Base-by-base conservation (phyloP, 306 rosid genomes). In the Cyclanthera cordifolia region DNA sequence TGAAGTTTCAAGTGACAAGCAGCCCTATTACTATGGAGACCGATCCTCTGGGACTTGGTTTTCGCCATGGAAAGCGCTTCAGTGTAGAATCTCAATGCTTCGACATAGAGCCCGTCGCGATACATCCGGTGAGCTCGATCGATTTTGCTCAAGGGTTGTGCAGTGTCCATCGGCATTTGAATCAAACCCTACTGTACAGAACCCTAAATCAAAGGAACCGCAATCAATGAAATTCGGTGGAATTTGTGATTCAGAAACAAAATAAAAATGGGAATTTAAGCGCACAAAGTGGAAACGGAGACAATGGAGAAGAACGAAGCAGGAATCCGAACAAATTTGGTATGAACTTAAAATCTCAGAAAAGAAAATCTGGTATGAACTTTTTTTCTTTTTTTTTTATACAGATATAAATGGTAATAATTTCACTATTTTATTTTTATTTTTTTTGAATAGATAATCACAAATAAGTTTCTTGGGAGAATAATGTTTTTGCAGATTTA, bases 1-100 rank as follows among this genome's bases (percentile, higher is more conserved):
- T 89, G 95, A 70, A 92, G 98, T 72, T 92, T 92, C 73, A 92
- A 82, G 43, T 73, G 90, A 57, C 98, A 92, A 73, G 98, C 96
- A 63, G 98, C 98, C 14, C 97, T 79, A 25, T 88, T 91, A 73
- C 97, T 91, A 43, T 85, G 97, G 25, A 91, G 73, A 39, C 95
- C 87, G 69, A 88, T 89, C 85, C 74, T 87, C 73, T 92, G 96
- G 8, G 93, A 81, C 19, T 80, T 84, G 59, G 89, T 87, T 69
- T 75, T 89, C 21, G 95, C 93, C 82, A 87, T 32, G 74, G 72
- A 53, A 27, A 92, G 88, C 1, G 96, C 95, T 10, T 89, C 96
- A 2, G 98, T 87, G 82, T 87, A 92, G 56, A 87, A 89, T 80
- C 81, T 91, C 37, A 92, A 72, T 9, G 98, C 98, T 53, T 85